Conservation (phyloP, 352 stramenopile genomes). For the Thalassiosira livingstoniorum region DNA sequence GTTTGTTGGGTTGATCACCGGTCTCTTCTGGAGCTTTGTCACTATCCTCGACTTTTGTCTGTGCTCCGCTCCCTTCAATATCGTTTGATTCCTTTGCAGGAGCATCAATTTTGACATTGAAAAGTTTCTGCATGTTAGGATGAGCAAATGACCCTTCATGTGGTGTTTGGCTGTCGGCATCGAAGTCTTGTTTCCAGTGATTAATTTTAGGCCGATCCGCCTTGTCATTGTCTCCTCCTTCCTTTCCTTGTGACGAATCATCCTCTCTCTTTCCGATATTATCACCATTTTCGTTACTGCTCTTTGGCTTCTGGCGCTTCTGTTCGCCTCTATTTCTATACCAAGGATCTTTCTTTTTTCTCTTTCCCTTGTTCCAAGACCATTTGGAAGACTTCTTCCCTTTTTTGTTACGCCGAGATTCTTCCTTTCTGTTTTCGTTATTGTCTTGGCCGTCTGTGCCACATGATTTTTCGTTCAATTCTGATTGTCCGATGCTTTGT, state of each 20-base stretch:
- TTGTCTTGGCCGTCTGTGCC: neutral
- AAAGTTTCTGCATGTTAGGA: slow-evolving; percentile 60
- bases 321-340: slow-evolving; percentile 28
- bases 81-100: slow-evolving; percentile 1
- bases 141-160: slow-evolving; percentile 77
- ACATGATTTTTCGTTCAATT: neutral
- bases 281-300: neutral
- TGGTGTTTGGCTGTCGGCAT: slow-evolving; percentile 32
- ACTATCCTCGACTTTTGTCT: neutral
- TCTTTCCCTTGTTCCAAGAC: slow-evolving; percentile 19
- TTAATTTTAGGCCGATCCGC: slow-evolving; percentile 33
- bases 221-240: slow-evolving; percentile 6
- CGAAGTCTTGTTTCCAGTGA: slow-evolving; percentile 28
- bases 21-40: neutral
- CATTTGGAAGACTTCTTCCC: slow-evolving; percentile 21
- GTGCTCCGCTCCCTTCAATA: neutral
- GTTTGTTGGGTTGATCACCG: slow-evolving; percentile 23
- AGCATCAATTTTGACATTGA: slow-evolving; percentile 51
- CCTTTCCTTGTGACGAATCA: neutral
- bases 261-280: no score
- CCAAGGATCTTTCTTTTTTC: slow-evolving; percentile 30
- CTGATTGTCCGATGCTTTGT: neutral
- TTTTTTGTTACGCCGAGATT: neutral
- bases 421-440: neutral
- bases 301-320: slow-evolving; percentile 20